Percentiles rank a stretch among this genome's conserved stretches.
These are phyloP conservation scores for Termitomyces sp. DNA, from an alignment of 768 basidiomycete genomes.

Conservation along the genomic window DNA sequence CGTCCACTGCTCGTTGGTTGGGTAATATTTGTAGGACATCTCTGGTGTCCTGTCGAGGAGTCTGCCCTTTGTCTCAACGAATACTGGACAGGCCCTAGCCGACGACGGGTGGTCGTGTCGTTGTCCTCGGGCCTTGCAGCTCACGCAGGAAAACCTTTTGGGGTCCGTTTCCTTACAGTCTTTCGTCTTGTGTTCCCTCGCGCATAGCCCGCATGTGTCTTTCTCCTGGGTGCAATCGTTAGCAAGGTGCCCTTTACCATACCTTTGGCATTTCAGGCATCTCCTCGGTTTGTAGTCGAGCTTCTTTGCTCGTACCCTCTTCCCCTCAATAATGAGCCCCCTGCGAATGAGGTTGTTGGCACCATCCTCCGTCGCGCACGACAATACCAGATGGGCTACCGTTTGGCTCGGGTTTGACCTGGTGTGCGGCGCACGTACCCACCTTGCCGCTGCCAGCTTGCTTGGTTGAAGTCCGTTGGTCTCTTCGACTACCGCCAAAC, in stretches of 20 bases:
- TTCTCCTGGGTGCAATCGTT: constrained; percentile 9
- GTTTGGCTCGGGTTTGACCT: background rate
- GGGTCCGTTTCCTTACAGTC: constrained; percentile 11
- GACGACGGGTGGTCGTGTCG: constrained; percentile 19
- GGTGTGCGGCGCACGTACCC: background rate
- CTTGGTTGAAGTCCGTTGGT: background rate
- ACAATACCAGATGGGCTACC: background rate
- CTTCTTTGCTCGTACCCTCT: constrained; percentile 7
- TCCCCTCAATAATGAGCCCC: constrained; percentile 14
- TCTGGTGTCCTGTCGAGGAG: constrained; percentile 8
- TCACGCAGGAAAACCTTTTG: constrained; percentile 12
- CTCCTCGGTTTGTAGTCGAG: constrained; percentile 11
- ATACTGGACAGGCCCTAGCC: constrained; percentile 19
- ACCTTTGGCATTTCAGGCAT: constrained; percentile 11
- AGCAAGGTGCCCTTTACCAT: constrained; percentile 11
- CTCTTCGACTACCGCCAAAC: background rate
- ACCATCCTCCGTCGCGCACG: background rate
- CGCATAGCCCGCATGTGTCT: constrained; percentile 13
- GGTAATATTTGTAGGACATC: constrained; percentile 12
- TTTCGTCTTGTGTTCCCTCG: constrained; percentile 13
- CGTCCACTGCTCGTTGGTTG: constrained; percentile 3
- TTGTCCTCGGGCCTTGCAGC: constrained; percentile 17
- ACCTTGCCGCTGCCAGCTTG: background rate
- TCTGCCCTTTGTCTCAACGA: constrained; percentile 5
- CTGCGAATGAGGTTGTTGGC: constrained; percentile 14